Percentiles rank a stretch among this genome's conserved stretches.
phyloP scores from a whole-genome alignment of 2,329 filamentous ascomycete species.

The Colletotrichum phormii region DNA sequence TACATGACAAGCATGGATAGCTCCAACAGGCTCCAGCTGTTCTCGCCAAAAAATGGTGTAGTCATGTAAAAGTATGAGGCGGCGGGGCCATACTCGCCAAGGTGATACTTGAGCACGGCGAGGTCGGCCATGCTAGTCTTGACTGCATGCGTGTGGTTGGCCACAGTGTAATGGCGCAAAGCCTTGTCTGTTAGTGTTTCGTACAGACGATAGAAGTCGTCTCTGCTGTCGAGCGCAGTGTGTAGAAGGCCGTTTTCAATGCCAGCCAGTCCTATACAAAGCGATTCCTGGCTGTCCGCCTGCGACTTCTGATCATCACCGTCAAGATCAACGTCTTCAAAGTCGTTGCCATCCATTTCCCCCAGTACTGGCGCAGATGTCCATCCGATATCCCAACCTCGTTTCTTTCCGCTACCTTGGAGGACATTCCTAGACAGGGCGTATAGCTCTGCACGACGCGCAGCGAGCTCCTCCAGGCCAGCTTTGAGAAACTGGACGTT shows the following conservation, averaged over 20 bases:
- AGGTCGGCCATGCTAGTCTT: constrained; percentile 86
- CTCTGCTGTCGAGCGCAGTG: constrained; percentile 69
- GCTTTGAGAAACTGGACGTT: constrained; percentile 65
- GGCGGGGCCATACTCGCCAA: constrained; percentile 79
- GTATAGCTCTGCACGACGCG: constrained; percentile 84
- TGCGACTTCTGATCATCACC: constrained; percentile 47
- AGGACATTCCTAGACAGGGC: constrained; percentile 83
- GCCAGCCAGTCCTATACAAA: constrained; percentile 47
- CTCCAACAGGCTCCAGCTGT: constrained; percentile 83
- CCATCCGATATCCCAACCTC: constrained; percentile 85
- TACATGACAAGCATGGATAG: constrained; percentile 89
- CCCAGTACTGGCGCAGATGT: constrained; percentile 65
- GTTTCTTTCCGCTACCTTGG: constrained; percentile 76
- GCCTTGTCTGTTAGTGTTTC: constrained; percentile 87
- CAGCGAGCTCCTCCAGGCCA: constrained; percentile 85
- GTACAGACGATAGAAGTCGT: constrained; percentile 75
- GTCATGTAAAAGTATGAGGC: constrained; percentile 83
- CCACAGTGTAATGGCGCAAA: constrained; percentile 83
- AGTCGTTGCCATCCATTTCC: constrained; percentile 55
- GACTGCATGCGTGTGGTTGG: constrained; percentile 81
- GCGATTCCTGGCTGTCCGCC: constrained; percentile 30
- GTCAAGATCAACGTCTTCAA: constrained; percentile 70
- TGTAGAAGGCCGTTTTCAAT: constrained; percentile 68
- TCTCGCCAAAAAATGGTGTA: constrained; percentile 81
- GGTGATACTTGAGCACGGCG: constrained; percentile 83